These are phyloP conservation scores for Herpetomonas samuelpessoai DNA, from an alignment of 208 protist genomes.

Conservation along the genomic window DNA sequence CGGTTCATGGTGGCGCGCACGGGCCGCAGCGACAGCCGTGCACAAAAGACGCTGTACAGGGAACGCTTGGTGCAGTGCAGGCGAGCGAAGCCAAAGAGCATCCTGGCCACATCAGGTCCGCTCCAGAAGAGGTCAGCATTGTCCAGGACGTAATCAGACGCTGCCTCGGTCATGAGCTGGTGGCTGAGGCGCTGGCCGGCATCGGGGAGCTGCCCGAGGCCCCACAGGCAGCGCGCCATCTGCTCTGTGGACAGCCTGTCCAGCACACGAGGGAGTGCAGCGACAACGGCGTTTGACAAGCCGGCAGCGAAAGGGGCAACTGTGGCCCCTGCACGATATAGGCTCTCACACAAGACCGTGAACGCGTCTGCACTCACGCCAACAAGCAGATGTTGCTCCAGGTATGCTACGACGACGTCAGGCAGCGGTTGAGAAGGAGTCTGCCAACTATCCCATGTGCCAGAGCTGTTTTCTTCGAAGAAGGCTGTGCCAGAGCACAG, in stretches of 20 bases:
- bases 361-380: slow-evolving; percentile 11
- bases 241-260: slow-evolving; percentile 42
- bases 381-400: neutral
- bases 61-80: slow-evolving; percentile 75
- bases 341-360: slow-evolving; percentile 11
- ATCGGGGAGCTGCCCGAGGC: slow-evolving; percentile 46
- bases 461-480: no score
- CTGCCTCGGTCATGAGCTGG: slow-evolving; percentile 59
- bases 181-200: slow-evolving; percentile 67
- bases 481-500: neutral
- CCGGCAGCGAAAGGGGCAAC: slow-evolving; percentile 10
- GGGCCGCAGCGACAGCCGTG: slow-evolving; percentile 35
- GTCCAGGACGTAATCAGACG: slow-evolving; percentile 75
- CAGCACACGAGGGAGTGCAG: slow-evolving; percentile 35
- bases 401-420: slow-evolving; percentile 6
- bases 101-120: slow-evolving; percentile 45
- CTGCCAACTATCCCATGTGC: no score
- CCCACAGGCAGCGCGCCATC: slow-evolving; percentile 49
- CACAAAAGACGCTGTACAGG: slow-evolving; percentile 69
- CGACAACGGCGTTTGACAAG: slow-evolving; percentile 28
- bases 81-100: slow-evolving; percentile 75
- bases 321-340: neutral
- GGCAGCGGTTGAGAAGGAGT: no score
- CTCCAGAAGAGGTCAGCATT: slow-evolving; percentile 63
- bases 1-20: slow-evolving; percentile 50